Percentiles rank a stretch among this genome's conserved stretches.
These are phyloP conservation scores for Zymoseptoria tritici DNA, from an alignment of 2,329 filamentous ascomycete species.

Conservation along the genomic window DNA sequence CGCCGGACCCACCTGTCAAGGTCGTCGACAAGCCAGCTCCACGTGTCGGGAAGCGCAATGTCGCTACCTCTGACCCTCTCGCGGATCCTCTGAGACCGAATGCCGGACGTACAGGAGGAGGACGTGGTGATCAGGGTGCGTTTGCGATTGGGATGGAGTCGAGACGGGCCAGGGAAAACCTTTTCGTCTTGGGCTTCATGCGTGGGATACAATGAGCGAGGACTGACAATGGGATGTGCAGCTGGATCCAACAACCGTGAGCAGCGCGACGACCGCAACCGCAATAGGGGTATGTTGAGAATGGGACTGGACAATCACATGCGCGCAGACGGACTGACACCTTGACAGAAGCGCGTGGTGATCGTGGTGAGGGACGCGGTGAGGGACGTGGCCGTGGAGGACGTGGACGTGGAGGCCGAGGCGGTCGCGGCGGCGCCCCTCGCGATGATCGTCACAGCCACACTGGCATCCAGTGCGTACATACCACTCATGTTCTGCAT, in stretches of 20 bases:
- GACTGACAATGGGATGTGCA: neutral
- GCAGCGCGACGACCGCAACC: constrained; percentile 55
- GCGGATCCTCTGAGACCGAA: constrained; percentile 29
- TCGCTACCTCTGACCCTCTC: constrained; percentile 61
- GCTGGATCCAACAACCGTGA: constrained; percentile 63
- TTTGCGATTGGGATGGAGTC: neutral
- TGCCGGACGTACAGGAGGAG: constrained; percentile 43
- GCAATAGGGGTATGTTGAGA: constrained; percentile 29
- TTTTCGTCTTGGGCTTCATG: neutral
- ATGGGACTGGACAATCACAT: neutral
- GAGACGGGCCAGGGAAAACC: neutral
- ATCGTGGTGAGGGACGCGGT: constrained; percentile 37
- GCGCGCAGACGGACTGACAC: neutral
- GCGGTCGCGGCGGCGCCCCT: constrained; percentile 40
- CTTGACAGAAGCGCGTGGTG: constrained; percentile 22
- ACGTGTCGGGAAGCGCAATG: constrained; percentile 81
- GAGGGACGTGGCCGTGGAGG: constrained; percentile 46
- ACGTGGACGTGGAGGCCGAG: constrained; percentile 42
- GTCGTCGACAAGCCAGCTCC: constrained; percentile 75
- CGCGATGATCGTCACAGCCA: constrained; percentile 58
- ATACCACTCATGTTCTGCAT: neutral
- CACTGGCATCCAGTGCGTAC: constrained; percentile 49
- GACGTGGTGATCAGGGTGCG: constrained; percentile 84
- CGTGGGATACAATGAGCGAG: neutral
- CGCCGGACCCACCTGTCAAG: constrained; percentile 72